Percentiles rank a stretch among this genome's conserved stretches.
Conservation (phyloP, 1,139 yeast genomes). For the Tardiomyces depauwii region DNA sequence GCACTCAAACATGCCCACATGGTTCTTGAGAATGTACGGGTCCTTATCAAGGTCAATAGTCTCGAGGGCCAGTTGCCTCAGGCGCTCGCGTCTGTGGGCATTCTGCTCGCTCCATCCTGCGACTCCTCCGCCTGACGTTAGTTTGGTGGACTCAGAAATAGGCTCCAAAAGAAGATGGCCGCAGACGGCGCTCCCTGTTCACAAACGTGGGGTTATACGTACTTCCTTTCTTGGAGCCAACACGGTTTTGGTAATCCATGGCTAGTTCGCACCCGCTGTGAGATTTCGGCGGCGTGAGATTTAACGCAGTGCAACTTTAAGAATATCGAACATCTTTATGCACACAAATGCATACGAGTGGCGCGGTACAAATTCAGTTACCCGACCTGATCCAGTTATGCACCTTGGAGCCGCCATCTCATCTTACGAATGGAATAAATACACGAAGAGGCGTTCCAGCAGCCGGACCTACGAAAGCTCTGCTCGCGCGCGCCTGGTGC, state of each 20-base stretch:
- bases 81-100: constrained; percentile 52
- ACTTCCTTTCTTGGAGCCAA: constrained; percentile 43
- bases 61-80: constrained; percentile 51
- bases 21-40: constrained; percentile 69
- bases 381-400: too few relatives aligned
- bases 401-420: not conserved
- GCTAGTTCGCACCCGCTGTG: too few relatives aligned
- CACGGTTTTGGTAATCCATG: constrained; percentile 50
- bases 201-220: too few relatives aligned
- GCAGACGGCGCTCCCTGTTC: not conserved
- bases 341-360: too few relatives aligned
- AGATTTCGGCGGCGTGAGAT: too few relatives aligned
- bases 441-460: too few relatives aligned
- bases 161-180: not conserved
- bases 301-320: too few relatives aligned
- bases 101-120: constrained; percentile 61
- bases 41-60: constrained; percentile 55
- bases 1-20: constrained; percentile 67
- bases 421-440: not conserved
- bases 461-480: too few relatives aligned
- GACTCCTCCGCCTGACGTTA: constrained; percentile 45
- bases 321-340: too few relatives aligned
- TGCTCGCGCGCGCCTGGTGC: too few relatives aligned
- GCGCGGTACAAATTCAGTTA: too few relatives aligned
- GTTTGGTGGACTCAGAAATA: not conserved